A percentile compares a stretch with the other conserved stretches of the same genome.
These are phyloP conservation scores for Cunninghamia lanceolata DNA, from an alignment of 75 land plant genomes.

Conservation along the genomic window DNA sequence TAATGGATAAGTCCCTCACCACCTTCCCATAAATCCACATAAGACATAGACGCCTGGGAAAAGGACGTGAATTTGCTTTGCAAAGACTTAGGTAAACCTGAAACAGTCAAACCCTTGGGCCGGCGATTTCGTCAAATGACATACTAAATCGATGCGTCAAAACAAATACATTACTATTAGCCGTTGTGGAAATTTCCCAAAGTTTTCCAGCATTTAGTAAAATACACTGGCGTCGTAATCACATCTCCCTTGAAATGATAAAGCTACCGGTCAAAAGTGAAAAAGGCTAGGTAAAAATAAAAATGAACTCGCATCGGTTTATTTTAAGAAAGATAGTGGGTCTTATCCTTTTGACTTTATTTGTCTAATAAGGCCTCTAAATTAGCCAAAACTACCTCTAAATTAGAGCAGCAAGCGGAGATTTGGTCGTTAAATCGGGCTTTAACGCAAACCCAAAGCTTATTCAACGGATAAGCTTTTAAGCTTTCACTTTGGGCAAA, in stretches of 20 bases:
- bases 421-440: not conserved
- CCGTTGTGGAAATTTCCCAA: not conserved
- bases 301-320: not conserved
- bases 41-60: too few species aligned
- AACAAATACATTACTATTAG: too few species aligned
- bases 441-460: not conserved
- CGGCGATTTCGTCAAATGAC: too few species aligned
- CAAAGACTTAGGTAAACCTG: too few species aligned
- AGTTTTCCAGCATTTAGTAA: too few species aligned
- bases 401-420: not conserved
- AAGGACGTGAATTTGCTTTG: too few species aligned
- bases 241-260: not conserved
- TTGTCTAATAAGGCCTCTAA: not conserved
- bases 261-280: not conserved
- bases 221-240: too few species aligned
- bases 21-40: too few species aligned
- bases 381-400: not conserved
- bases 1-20: too few species aligned
- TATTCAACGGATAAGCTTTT: not conserved
- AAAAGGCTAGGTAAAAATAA: not conserved
- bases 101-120: too few species aligned
- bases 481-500: not conserved
- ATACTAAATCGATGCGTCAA: too few species aligned
- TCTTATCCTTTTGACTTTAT: conserved; percentile 6
- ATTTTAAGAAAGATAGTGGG: not conserved